Base-by-base conservation (phyloP, 495 filamentous ascomycete genomes). In the Lichenothelia convexa region DNA sequence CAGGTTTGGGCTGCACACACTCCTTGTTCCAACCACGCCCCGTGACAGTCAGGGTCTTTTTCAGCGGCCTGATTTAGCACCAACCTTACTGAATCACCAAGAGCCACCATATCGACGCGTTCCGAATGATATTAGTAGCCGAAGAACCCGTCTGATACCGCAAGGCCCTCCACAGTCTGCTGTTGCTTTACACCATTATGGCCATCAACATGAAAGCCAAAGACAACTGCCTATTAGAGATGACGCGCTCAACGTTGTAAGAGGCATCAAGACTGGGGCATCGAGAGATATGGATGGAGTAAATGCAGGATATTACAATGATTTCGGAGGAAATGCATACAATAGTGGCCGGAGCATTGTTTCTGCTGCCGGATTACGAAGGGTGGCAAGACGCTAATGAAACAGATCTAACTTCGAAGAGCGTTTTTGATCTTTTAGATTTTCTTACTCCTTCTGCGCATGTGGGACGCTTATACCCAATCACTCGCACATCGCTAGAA, bases 31-130 rank as follows among this genome's bases (percentile, higher is more conserved):
- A 12, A 26, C 16, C 9, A 34, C 21, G 27, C 39, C 32, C 18
- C 32, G 40, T 3, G 36, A 40, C 35, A 11, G 21, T 3, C 32
- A 32, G 22, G 46, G 42, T 18, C 29, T 48, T 1, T 43, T 45
- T 22, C 26, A 30, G 17, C 36, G 38, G 12, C 46, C 43, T 18
- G 43, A 45, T 26, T 33, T 18, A 32, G 2, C 24, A 17, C 24
- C 24, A 29, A 2, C 9, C 24, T 2, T 13, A 13, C 24, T 9
- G 9, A 13, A 7, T 13, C 7, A 7, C 13, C 24, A 7, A 13
- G 7, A 7, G 13, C 24, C 24, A 13, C 24, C 24, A 13, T 13
- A 27, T 7, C 13, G 7, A 7, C 24, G 24, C 24, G 24, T 13
- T 7, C 24, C 24, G 9, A 29, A 9, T 29, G 9, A 13, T 13